Percentiles rank a stretch among this genome's conserved stretches.
Conservation (phyloP, 768 basidiomycete species). For the Phlebiopsis flavidoalba region DNA sequence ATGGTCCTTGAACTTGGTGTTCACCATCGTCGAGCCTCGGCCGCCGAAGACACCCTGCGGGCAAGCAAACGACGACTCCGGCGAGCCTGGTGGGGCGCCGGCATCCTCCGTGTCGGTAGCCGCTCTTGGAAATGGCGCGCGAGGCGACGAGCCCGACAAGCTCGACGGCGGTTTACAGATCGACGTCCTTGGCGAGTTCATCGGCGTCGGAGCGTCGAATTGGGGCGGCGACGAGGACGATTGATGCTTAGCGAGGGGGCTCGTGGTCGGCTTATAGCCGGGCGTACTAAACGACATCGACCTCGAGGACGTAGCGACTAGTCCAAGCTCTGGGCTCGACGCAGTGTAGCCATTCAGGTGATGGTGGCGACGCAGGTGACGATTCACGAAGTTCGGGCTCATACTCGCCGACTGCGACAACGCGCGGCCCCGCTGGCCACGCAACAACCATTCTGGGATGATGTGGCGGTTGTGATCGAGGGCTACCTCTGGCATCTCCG, state of each 20-base stretch:
- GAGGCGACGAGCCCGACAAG: not conserved
- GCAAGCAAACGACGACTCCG: not conserved
- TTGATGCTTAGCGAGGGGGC: slow-evolving; percentile 14
- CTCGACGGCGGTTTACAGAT: not conserved
- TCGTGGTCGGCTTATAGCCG: slow-evolving; percentile 3
- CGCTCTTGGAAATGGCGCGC: not conserved
- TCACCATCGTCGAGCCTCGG: slow-evolving; percentile 89
- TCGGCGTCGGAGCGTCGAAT: slow-evolving; percentile 19
- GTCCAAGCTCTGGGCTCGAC: slow-evolving; percentile 66
- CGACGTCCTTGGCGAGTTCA: slow-evolving; percentile 22
- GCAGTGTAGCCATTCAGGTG: slow-evolving; percentile 50
- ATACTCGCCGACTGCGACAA: slow-evolving; percentile 36
- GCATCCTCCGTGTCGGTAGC: slow-evolving; percentile 1
- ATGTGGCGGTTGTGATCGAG: slow-evolving; percentile 95
- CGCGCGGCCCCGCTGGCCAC: slow-evolving; percentile 36
- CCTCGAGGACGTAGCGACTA: slow-evolving; percentile 26
- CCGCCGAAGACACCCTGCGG: slow-evolving; percentile 66
- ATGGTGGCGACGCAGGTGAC: slow-evolving; percentile 31
- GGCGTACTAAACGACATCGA: slow-evolving; percentile 27
- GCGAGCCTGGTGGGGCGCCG: slow-evolving; percentile 10
- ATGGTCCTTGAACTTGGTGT: slow-evolving; percentile 91
- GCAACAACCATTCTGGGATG: slow-evolving; percentile 88
- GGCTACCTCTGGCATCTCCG: slow-evolving; percentile 92
- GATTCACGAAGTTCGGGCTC: slow-evolving; percentile 25
- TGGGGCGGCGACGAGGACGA: not conserved